Conservation (phyloP, 2,329 filamentous ascomycete species). For the Microdochium bolleyi region DNA sequence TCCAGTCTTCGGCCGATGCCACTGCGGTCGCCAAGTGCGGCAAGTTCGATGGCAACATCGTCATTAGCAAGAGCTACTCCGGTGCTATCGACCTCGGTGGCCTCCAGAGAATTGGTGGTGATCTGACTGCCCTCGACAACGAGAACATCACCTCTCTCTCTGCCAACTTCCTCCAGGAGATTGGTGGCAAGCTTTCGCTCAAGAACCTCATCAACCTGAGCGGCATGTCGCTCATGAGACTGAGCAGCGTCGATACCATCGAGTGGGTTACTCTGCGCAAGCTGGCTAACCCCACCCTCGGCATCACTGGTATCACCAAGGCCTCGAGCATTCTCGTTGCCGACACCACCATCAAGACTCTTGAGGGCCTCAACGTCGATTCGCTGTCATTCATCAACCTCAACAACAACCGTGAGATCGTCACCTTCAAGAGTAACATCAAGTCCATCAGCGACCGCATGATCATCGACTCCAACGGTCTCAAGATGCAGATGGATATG, state of each 20-base stretch:
- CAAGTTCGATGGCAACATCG: conserved; percentile 62
- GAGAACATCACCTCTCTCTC: conserved; percentile 52
- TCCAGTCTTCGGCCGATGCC: conserved; percentile 58
- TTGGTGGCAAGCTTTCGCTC: conserved; percentile 65
- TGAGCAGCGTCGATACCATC: conserved; percentile 60
- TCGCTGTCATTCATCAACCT: conserved; percentile 69
- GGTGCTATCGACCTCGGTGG: conserved; percentile 56
- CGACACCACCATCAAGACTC: conserved; percentile 75
- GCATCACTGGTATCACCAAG: conserved; percentile 50
- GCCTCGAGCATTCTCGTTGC: conserved; percentile 65
- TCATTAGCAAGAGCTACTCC: conserved; percentile 48
- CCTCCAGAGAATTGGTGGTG: conserved; percentile 45
- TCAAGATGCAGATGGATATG: conserved; percentile 62
- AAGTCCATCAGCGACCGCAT: conserved; percentile 65
- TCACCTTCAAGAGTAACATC: conserved; percentile 68
- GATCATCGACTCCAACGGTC: conserved; percentile 73
- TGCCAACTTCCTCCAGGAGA: conserved; percentile 51
- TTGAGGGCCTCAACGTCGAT: conserved; percentile 74
- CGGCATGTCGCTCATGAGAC: conserved; percentile 55
- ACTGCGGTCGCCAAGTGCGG: conserved; percentile 53
- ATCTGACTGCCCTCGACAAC: conserved; percentile 53
- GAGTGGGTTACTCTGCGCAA: conserved; percentile 63
- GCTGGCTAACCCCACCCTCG: conserved; percentile 41
- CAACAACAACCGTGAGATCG: conserved; percentile 83
- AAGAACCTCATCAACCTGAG: conserved; percentile 61